Base-by-base conservation (phyloP, 139 green algal species). In the Micromonas commoda region DNA sequence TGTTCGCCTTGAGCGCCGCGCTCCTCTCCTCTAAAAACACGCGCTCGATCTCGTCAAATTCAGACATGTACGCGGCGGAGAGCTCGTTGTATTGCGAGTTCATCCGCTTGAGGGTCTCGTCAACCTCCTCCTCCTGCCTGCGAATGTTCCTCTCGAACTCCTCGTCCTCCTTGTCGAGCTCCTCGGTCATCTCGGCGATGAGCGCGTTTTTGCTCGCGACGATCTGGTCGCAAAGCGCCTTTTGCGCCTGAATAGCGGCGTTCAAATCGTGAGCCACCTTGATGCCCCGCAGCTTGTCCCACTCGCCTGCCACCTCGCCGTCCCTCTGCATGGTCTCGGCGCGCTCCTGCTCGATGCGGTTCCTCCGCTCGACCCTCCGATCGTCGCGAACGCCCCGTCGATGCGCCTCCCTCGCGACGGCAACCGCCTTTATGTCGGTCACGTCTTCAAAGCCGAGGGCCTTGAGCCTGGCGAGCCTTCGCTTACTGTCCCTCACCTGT, bases 81-180 rank as follows among this genome's bases (percentile, higher is more conserved):
- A n/a, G n/a, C n/a, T n/a, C n/a, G n/a, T n/a, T n/a, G n/a, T 84
- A 93, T 79, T 77, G 88, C 88, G 37, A 80, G 71, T 32, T 68
- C 69, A 83, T 77, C 45, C 72, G 68, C 71, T 84, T 71, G 37
- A 92, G 71, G 78, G 92, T 72, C 23, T 78, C 77, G 80, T 91
- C 87, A 1, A 91, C 82, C 45, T 92, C 86, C 79, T 87, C 85
- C 6, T 87, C 86, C 70, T 90, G 86, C 5, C 76, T 53, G 77
- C 90, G 90, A 3, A 94, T 85, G 28, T 72, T 32, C 21, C 38
- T 39, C 69, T 86, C 77, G 77, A 91, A 94, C 64, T 93, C 90
- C 64, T 94, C 89, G 73, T 94, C 89, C 84, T 92, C 93, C 32
- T 78, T 78, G 71, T 91, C 91, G 3, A 94, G 81, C 77, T 90